Evolutionary conservation across 2,329 filamentous ascomycete genomes (phyloP).

Genomic region (Hirsutella minnesotensis): DNA sequence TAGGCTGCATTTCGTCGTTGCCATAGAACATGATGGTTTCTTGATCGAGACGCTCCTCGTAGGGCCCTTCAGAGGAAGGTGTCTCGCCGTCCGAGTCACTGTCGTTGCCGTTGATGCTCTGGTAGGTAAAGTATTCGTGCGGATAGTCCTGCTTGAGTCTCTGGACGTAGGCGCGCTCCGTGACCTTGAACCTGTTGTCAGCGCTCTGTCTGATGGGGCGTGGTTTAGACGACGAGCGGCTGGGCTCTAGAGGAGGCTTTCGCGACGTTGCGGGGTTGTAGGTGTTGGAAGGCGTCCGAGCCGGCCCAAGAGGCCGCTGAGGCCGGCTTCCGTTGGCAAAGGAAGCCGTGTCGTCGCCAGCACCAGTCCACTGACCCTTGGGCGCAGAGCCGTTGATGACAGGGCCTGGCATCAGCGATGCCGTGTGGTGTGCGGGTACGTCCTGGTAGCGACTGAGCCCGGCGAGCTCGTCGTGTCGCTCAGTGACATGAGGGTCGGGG

Average conservation of each 20-base stretch:
- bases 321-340: slow-evolving; percentile 30
- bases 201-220: slow-evolving; percentile 27
- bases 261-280: slow-evolving; percentile 60
- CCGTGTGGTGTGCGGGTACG: slow-evolving; percentile 3
- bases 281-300: slow-evolving; percentile 65
- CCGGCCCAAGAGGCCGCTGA: slow-evolving; percentile 56
- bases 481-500: slow-evolving; percentile 32
- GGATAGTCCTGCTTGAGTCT: slow-evolving; percentile 65
- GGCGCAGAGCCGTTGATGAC: slow-evolving; percentile 18
- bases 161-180: slow-evolving; percentile 92
- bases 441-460: slow-evolving; percentile 33
- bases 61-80: slow-evolving; percentile 70
- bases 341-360: slow-evolving; percentile 15
- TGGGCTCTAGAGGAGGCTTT: slow-evolving; percentile 28
- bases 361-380: slow-evolving; percentile 26
- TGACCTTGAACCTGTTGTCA: slow-evolving; percentile 35
- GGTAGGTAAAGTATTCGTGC: slow-evolving; percentile 62
- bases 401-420: slow-evolving; percentile 30
- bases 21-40: slow-evolving; percentile 89
- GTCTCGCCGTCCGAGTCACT: slow-evolving; percentile 88
- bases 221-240: slow-evolving; percentile 41
- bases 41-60: slow-evolving; percentile 80
- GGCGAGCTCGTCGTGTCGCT: slow-evolving; percentile 37
- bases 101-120: slow-evolving; percentile 50
- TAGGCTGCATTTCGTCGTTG: slow-evolving; percentile 79